Base-by-base conservation (phyloP, 139 green algal species). In the Chlorella sp. region DNA sequence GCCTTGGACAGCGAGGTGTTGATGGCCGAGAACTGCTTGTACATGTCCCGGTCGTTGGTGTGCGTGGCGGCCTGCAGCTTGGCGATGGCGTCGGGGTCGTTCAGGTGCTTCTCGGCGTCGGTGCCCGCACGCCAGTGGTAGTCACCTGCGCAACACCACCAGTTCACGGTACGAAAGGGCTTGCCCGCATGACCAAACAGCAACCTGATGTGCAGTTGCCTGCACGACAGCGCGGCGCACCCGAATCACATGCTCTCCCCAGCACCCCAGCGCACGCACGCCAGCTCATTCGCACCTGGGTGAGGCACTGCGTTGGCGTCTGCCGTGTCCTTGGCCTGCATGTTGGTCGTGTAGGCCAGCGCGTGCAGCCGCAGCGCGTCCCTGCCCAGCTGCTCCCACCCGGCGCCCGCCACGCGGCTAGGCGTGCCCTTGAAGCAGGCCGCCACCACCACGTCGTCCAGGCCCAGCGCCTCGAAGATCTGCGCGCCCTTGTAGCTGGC, bases 401-500 rank as follows among this genome's bases (percentile, higher is more conserved):
- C 74, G 2, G 87, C 79, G 62, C 89, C 91, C 32, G 81, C 88
- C 62, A 98, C 91, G 75, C 94, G 88, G 26, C 74, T 89, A 63
- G 93, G 76, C 4, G 94, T 97, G 70, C 92, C 91, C 62, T 74
- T 80, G 80, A 98, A 98, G 88, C 91, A 97, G n/a, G 79, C 49
- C 55, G 84, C 74, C 3, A 98, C 82, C 20, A 98, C 92, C 27
- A 94, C 87, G n/a, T 74, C 30, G 2, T 74, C 70, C 69, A 98
- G 72, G 34, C 93, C 93, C 30, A 97, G 78, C 17, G 86, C 89
- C 86, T 98, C 94, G 67, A 98, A 98, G 78, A 98, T 98, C 85
- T 97, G 93, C 2, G 91, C 92, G n/a, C 94, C 94, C 84, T 97
- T 98, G 94, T 98, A 98, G n/a, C 70, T 88, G 42, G 87, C 86